Conservation (phyloP, 1,284 basidiomycete species). For the Gomphus sp. region DNA sequence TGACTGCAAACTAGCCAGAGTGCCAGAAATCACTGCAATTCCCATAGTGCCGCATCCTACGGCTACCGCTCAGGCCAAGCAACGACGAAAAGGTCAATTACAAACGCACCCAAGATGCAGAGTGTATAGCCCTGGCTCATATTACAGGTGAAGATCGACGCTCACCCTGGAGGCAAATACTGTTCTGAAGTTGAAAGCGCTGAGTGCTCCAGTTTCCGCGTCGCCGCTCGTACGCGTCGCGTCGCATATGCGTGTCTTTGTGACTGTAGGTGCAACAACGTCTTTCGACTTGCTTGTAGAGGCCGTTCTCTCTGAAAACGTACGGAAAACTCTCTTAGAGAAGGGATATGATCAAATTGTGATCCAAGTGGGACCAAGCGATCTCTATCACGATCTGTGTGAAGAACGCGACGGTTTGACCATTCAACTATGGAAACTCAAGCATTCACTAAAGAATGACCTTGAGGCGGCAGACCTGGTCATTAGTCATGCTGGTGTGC, state of each 20-base stretch:
- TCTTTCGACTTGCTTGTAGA: constrained; percentile 70
- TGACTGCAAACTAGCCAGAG: constrained; percentile 64
- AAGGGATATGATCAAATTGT: constrained; percentile 52
- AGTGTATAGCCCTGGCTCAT: constrained; percentile 28
- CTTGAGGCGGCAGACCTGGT: constrained; percentile 66
- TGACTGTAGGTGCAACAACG: constrained; percentile 85
- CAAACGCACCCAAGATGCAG: constrained; percentile 28
- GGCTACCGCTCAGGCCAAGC: not conserved
- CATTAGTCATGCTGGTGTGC: constrained; percentile 87
- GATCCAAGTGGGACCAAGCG: constrained; percentile 39
- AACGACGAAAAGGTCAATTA: not conserved
- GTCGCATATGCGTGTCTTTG: constrained; percentile 51
- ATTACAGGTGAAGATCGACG: no score
- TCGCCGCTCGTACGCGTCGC: not conserved
- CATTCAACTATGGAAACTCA: constrained; percentile 66
- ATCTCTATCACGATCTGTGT: constrained; percentile 11
- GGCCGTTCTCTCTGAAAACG: constrained; percentile 45
- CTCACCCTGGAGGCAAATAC: no score
- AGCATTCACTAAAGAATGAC: constrained; percentile 56
- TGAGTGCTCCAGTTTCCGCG: not conserved
- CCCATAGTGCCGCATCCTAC: constrained; percentile 99
- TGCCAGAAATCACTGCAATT: constrained; percentile 88
- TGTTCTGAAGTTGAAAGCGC: no score
- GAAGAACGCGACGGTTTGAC: constrained; percentile 35
- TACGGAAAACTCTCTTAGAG: constrained; percentile 42